Evolutionary conservation across 2,329 filamentous ascomycete species (phyloP), one percentile per base, ranked within the genome.

Genomic region (Penicillium hordei): DNA sequence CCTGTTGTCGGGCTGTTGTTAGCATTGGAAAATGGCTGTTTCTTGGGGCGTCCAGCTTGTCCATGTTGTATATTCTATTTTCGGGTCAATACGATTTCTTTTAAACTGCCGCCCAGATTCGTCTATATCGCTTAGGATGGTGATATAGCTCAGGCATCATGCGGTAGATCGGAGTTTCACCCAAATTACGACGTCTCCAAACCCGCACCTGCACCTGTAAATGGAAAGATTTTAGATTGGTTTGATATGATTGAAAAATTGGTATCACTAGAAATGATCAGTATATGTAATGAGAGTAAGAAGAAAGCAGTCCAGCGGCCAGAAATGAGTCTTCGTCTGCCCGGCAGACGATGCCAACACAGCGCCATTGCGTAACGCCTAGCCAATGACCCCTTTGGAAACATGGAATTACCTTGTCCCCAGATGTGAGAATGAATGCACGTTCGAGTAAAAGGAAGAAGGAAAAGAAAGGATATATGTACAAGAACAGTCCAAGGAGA

Each of bases 321-420:
- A 51, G 10, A 19, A 40, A 29, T 34, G 21, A 34, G 31, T 38
- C n/a, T 29, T 33, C 21, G 33, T 59, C 61, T 57, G 60, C 48
- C 50, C 62, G 34, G 60, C 58, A 60, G 55, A 57, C 54, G 36
- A 40, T 42, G 23, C 48, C 51, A 49, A 27, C 39, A 46, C 51
- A 55, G 51, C 36, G 45, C 57, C 44, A 21, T 51, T 44, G 42
- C 21, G 52, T 50, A 65, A 66, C 61, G 60, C 62, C 64, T 61
- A 49, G 56, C 61, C 49, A 57, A 65, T 60, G 56, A 62, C 52
- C 49, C 38, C 38, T 31, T 17, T 34, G 38, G 19, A 29, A 43
- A 13, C 7, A 42, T 15, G 12, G 39, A 38, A 44, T 15, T n/a
- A 10, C 13, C 29, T 31, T 51, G 29, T 12, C 15, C 12, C 40